Base-by-base conservation (phyloP, 805 yeast species). In the Yamadazyma takamatsuzukensis region DNA sequence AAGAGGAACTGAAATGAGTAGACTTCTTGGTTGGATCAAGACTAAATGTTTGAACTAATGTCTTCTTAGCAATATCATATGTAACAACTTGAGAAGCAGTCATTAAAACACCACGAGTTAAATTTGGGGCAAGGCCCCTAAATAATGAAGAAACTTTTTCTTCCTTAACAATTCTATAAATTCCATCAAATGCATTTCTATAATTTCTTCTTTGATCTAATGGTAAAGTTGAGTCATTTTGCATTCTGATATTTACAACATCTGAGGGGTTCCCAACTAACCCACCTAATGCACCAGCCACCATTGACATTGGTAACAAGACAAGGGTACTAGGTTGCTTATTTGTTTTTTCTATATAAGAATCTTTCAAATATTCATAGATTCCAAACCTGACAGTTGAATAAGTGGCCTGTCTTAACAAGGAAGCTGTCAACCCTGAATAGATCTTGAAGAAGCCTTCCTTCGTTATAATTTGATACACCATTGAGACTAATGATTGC, bases 31-130 rank as follows among this genome's bases (percentile, higher is more conserved):
- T 59, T 25, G 84, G 76, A 49, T 82, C 79, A 59, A 79, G 56
- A 4, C 62, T 54, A 2, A 76, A 34, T 4, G 51, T 45, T 3
- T 64, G 59, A 12, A 84, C 83, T 34, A 86, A 61, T 26, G 77
- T 40, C 11, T 63, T 58, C 54, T 86, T 86, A 18, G 84, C 79
- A 21, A 80, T 68, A 54, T 86, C 96, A 50, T 86, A 86, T 0
- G 94, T 81, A 4, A 85, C 96, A 34, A 85, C 93, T 54, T 86
- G 96, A 3, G 90, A 80, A 0, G 94, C 89, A 0, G 95, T 86
- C 96, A 86, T 86, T 35, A 86, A 65, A 6, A 85, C 75, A 21
- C 95, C 95, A 53, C 96, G 72, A 2, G 78, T 72, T 43, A 84
- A 68, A 52, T 86, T 86, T 12, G 96, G 94, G 8, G 70, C 72